These are phyloP conservation scores for Skeletonema potamos DNA, from an alignment of 108 stramenopile genomes.

Conservation along the genomic window DNA sequence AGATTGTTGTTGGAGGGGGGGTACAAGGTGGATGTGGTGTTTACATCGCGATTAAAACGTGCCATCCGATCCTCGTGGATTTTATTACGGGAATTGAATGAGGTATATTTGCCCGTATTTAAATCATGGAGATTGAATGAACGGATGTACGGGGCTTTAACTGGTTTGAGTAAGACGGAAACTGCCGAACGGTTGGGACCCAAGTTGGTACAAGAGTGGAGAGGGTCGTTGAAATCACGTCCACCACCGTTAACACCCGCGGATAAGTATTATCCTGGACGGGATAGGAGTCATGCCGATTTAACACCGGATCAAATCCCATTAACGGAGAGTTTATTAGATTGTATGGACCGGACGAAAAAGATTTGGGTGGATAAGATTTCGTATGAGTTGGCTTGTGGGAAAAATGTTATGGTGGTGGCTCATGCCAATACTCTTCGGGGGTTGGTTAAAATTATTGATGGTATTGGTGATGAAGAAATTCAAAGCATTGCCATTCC, in stretches of 20 bases:
- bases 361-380: slow-evolving; percentile 90
- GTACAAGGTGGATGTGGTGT: slow-evolving; percentile 89
- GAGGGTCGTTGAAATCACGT: slow-evolving; percentile 60
- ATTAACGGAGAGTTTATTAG: slow-evolving; percentile 82
- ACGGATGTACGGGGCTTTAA: slow-evolving; percentile 92
- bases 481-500: slow-evolving; percentile 93
- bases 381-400: slow-evolving; percentile 70
- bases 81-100: slow-evolving; percentile 81
- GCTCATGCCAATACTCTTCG: slow-evolving; percentile 93
- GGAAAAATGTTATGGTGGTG: slow-evolving; percentile 90
- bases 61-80: slow-evolving; percentile 91
- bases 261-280: slow-evolving; percentile 85
- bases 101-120: slow-evolving; percentile 90
- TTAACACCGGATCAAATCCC: slow-evolving; percentile 79
- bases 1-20: slow-evolving; percentile 82
- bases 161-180: slow-evolving; percentile 84
- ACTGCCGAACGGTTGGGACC: slow-evolving; percentile 81
- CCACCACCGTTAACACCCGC: slow-evolving; percentile 76
- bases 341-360: slow-evolving; percentile 86
- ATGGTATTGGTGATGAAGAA: slow-evolving; percentile 64
- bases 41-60: slow-evolving; percentile 88
- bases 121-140: slow-evolving; percentile 95
- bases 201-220: slow-evolving; percentile 87
- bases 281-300: slow-evolving; percentile 84
- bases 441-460: slow-evolving; percentile 80